Evolutionary conservation across 352 stramenopile genomes (phyloP), one percentile per base, ranked within the genome.

Genomic region (Globisporangium paroecandrum): DNA sequence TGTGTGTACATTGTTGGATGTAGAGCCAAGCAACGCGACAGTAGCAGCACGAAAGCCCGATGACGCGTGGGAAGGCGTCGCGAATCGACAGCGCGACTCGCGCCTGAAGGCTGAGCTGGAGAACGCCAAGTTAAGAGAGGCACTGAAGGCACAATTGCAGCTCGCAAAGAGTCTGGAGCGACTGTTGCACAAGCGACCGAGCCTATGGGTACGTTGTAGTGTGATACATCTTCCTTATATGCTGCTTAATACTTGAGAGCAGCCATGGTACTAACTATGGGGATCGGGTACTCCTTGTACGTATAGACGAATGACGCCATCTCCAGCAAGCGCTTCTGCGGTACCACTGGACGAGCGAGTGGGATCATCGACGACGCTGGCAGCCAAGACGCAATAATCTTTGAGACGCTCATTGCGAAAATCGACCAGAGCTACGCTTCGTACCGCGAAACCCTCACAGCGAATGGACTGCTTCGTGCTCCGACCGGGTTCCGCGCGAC

Each of bases 111-210:
- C 60, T 2, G 64, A 74, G 49, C 34, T 65, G 3, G 66, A 75
- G 60, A 72, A 75, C 36, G 41, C 58, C 9, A 72, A 58, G 57
- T 65, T 75, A 24, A 58, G 65, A 15, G 59, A 65, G 6, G 32
- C 63, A 12, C 60, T 74, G 13, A 32, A 61, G 57, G 18, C 46
- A 57, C 65, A 70, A 10, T 46, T 70, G 41, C 57, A 64, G 24
- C 34, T 70, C 9, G 65, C 58, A 1, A 59, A 61, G 32, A 65
- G 34, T 3, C 34, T 70, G 9, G 57, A 65, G 58, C 29, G 49
- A 2, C 27, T 70, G 58, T 15, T 70, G 46, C 65, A 51, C 36
- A 60, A 65, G 32, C 57, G 58, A 15, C 57, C 58, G 57, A 70
- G 65, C 53, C 25, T 70, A 20, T 65, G 65, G 65, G 58, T 70